Base-by-base conservation (phyloP, 768 basidiomycete species). In the Kwoniella heveanensis region DNA sequence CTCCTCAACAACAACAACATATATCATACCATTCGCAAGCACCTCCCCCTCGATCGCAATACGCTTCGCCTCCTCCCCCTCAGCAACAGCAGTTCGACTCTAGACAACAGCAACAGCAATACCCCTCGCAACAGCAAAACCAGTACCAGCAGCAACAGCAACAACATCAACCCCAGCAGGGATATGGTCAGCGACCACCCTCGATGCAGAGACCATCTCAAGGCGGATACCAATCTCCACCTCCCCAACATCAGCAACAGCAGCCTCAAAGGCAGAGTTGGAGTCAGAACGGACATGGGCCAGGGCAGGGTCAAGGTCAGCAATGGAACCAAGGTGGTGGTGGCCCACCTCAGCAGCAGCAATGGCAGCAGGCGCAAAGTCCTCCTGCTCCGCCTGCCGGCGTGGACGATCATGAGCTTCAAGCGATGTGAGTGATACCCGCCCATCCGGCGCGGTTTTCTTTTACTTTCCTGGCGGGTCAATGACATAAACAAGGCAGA, bases 361-460 rank as follows among this genome's bases (percentile, higher is more conserved):
- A 61, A 36, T 47, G 17, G 27, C 53, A 39, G 30, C 58, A 57
- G 37, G 13, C 26, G 6, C 55, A 55, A 19, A 64, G 37, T 58
- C 63, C 54, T 10, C 65, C 39, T 22, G 54, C 46, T 19, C 62
- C 60, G 7, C 68, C 65, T 17, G 32, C 15, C 19, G 32, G 52
- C 10, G 57, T 62, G 8, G 64, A 66, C 13, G 67, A 77, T 37
- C 60, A 64, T 4, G 76, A 74, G 60, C 57, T 77, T 27, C 44
- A 66, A 32, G 22, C 27, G n/a, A 55, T 77, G 76, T 77, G 58
- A 67, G 69, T 72, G n/a, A n/a, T n/a, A n/a, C n/a, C n/a, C n/a
- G n/a, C n/a, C n/a, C n/a, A n/a, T n/a, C n/a, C n/a, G n/a, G n/a
- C n/a, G n/a, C n/a, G n/a, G n/a, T n/a, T n/a, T n/a, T n/a, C n/a